Base-by-base conservation (phyloP, 2,329 filamentous ascomycete genomes). In the Pseudocercospora vitis region DNA sequence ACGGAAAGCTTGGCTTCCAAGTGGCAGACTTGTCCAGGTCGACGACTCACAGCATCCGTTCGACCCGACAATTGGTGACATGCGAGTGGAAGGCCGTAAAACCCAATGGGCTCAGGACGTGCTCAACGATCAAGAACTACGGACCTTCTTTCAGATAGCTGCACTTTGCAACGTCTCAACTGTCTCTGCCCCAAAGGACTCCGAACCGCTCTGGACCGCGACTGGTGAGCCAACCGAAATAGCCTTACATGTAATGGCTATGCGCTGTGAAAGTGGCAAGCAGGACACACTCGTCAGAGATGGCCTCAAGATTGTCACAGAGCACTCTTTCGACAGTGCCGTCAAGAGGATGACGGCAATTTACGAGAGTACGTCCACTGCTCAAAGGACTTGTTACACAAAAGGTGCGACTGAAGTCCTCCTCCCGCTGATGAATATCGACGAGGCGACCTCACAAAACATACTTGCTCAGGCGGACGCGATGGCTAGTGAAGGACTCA, bases 241-340 rank as follows among this genome's bases (percentile, higher is more conserved):
- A 55, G 86, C 86, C 1, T 84, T 89, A 24, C 85, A 88, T 60
- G 85, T 89, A 0, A 86, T 89, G 66, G 84, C 84, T 5, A 81
- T 80, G 50, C 81, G 86, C 7, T 88, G 88, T 63, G 59, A 49
- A 2, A 63, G 61, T 39, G 60, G 62, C 21, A 68, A 64, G 50
- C 32, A 56, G 12, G 52, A 60, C 24, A 57, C 60, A 23, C 53
- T 66, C 11, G 53, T 40, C 12, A 51, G 52, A 9, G 57, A 63
- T 18, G 52, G 55, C 14, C 54, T 61, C 19, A 51, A 33, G 6
- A 44, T 65, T 1, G 46, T 64, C 2, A 61, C 65, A 3, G 67
- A 70, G 50, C 67, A 69, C 39, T 62, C 65, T 19, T 70, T 70
- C 50, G 68, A 70, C 52, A 67, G 64, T 7, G 60, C 62, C n/a